Evolutionary conservation across 2,329 filamentous ascomycete genomes (phyloP).

Genomic region (Diplodia sapinea): DNA sequence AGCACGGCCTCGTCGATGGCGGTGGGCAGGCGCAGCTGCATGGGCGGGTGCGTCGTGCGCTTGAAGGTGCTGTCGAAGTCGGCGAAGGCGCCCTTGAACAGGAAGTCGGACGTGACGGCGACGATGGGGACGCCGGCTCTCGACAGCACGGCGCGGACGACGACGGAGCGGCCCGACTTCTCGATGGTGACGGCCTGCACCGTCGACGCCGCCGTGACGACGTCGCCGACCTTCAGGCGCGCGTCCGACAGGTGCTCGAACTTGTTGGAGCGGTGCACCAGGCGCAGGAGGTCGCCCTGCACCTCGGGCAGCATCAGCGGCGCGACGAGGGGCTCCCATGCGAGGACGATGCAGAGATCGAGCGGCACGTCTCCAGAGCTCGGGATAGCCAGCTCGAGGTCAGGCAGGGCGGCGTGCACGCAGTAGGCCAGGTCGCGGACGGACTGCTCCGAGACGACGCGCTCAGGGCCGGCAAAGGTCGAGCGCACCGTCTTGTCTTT

Average conservation of each 20-base stretch:
- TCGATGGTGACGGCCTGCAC: constrained; percentile 32
- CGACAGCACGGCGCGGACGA: constrained; percentile 31
- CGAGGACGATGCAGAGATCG: constrained; percentile 49
- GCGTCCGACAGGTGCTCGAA: constrained; percentile 31
- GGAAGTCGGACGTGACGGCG: constrained; percentile 35
- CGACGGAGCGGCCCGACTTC: constrained; percentile 33
- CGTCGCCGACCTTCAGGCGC: constrained; percentile 33
- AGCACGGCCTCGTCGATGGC: constrained; percentile 1
- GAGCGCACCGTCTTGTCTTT: too few relatives aligned
- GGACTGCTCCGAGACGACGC: not conserved
- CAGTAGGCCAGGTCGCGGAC: constrained; percentile 3
- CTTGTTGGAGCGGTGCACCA: constrained; percentile 36
- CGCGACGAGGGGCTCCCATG: constrained; percentile 42
- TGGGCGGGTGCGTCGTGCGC: not conserved
- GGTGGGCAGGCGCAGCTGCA: not conserved
- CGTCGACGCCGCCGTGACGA: constrained; percentile 26
- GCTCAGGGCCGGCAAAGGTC: too few relatives aligned
- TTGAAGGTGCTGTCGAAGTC: constrained; percentile 27
- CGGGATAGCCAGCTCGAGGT: not conserved
- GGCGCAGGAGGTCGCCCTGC: constrained; percentile 34
- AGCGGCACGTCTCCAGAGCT: constrained; percentile 28
- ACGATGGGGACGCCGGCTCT: constrained; percentile 33
- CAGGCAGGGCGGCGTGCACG: not conserved
- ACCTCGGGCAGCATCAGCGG: constrained; percentile 27
- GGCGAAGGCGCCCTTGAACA: constrained; percentile 34